A percentile compares a stretch with the other conserved stretches of the same genome.
Conservation (phyloP, 495 filamentous ascomycete species). For the Talaromyces ruber region DNA sequence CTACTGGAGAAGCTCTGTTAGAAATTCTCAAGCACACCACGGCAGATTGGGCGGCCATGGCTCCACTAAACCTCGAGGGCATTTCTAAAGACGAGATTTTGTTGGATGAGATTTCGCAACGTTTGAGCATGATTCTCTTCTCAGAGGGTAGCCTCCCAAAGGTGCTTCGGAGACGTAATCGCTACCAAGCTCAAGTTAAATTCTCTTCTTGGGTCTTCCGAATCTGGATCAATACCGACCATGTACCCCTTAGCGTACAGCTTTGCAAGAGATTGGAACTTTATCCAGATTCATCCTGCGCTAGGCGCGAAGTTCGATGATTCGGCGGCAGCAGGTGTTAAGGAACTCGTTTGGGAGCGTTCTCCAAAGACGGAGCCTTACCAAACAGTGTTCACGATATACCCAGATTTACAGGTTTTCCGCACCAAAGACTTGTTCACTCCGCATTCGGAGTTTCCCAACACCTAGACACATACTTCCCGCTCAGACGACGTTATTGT, state of each 20-base stretch:
- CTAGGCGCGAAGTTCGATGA: not conserved
- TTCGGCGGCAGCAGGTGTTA: not conserved
- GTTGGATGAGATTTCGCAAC: not conserved
- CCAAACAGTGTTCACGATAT: slow-evolving; percentile 18
- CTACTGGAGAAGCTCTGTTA: not conserved
- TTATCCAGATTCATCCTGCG: not conserved
- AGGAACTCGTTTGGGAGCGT: not conserved
- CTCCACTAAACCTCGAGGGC: not conserved
- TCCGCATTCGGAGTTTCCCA: slow-evolving; percentile 36
- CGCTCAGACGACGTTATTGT: slow-evolving; percentile 56
- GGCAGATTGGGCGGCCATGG: not conserved
- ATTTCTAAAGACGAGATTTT: not conserved
- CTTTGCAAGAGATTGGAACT: not conserved
- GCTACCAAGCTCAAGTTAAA: not conserved
- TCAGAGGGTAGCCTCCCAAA: not conserved
- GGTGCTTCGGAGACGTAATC: not conserved
- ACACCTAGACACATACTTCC: slow-evolving; percentile 43
- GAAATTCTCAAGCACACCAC: not conserved
- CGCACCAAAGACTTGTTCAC: slow-evolving; percentile 48
- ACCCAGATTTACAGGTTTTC: slow-evolving; percentile 34
- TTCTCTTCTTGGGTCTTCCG: not conserved
- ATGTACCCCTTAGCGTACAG: not conserved
- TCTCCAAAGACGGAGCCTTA: not conserved
- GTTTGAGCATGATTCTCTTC: not conserved
- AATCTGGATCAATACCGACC: not conserved